These are phyloP conservation scores for Heracleum sosnowskyi DNA, from an alignment of 129 eudicot genomes.

Conservation along the genomic window DNA sequence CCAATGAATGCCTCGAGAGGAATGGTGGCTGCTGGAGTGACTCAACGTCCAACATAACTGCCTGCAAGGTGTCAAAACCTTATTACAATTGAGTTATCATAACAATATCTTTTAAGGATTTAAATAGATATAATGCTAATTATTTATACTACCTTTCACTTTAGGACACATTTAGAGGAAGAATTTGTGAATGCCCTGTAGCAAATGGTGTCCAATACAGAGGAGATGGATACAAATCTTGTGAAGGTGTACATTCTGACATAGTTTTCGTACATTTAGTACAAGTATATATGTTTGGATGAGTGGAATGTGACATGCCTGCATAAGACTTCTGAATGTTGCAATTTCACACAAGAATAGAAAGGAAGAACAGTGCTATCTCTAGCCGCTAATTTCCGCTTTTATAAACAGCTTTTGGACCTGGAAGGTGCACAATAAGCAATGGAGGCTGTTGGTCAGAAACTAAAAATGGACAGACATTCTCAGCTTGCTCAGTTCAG, in stretches of 20 bases:
- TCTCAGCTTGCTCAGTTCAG: slow-evolving; percentile 84
- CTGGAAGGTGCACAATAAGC: slow-evolving; percentile 75
- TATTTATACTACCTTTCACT: neutral
- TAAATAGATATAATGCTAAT: neutral
- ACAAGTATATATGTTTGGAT: neutral
- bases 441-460: slow-evolving; percentile 96
- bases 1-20: slow-evolving; percentile 72
- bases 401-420: slow-evolving; percentile 65
- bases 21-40: slow-evolving; percentile 96
- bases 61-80: slow-evolving; percentile 63
- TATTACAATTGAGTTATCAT: neutral
- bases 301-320: neutral
- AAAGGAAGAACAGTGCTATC: neutral
- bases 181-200: slow-evolving; percentile 82
- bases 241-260: slow-evolving; percentile 43
- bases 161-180: slow-evolving; percentile 94
- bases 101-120: neutral
- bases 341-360: neutral
- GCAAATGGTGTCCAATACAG: slow-evolving; percentile 70
- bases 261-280: neutral
- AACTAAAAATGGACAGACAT: slow-evolving; percentile 43
- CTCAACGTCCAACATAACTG: slow-evolving; percentile 47
- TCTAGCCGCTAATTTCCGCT: neutral
- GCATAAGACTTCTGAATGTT: neutral
- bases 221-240: slow-evolving; percentile 86